Evolutionary conservation across 257 asterid species (phyloP), one percentile per base, ranked within the genome.

Genomic region (Primulina tabacum): DNA sequence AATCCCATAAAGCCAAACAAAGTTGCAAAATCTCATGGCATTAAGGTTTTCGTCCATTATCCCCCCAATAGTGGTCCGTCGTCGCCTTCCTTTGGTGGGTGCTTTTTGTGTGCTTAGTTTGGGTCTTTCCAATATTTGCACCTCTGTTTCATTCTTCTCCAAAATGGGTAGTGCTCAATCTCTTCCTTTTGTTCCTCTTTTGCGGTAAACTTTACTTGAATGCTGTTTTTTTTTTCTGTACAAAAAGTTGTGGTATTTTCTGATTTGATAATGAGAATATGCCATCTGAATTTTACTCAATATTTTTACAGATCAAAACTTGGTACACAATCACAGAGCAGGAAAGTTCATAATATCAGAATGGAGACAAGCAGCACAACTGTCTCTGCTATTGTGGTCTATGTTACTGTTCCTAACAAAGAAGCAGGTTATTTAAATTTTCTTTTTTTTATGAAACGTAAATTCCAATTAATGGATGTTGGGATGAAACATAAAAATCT

Each of bases 341-440:
- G 76, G 71, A 82, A 85, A 73, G 64, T 69, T 59, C 84, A 72
- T 52, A 70, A 76, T 43, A 74, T 81, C 38, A 86, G 88, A 74
- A 94, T 94, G 99, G 97, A 86, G 64, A 80, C 88, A n/a, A 82
- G 61, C 64, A 78, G 76, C 78, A 81, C 76, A 35, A 88, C 87
- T 30, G 96, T 88, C 37, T 90, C 99, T 74, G 83, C 87, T 81
- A 89, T 94, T 76, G 99, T 94, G 74, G 99, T 91, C 50, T 94
- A 94, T 79, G 99, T 94, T 47, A 94, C 98, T 29, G 98, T 88
- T 81, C 97, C 98, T 4, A 92, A 84, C 79, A 84, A 87, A 78
- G 98, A 90, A 73, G 89, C 94, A 68, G 98, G 98, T 92, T 40
- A 14, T 50, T 40, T 68, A 29, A 43, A 11, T 24, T 43, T 55